phyloP scores from a whole-genome alignment of 2,329 filamentous ascomycete species.

The Stromatinia cepivora region DNA sequence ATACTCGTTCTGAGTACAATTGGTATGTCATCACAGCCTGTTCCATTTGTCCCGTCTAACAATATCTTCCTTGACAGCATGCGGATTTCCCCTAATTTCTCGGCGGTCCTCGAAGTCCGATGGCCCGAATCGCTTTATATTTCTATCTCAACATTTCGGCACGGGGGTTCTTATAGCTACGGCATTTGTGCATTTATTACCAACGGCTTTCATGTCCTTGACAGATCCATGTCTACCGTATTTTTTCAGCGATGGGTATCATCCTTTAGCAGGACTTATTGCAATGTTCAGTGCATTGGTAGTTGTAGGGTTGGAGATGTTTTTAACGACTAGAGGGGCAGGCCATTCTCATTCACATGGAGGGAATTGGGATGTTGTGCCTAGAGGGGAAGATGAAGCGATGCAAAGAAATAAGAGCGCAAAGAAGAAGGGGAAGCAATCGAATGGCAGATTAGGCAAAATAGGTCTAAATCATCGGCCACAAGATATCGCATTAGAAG shows the following conservation, averaged over 20 bases:
- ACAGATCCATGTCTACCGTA: conserved; percentile 68
- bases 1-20: conserved; percentile 56
- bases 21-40: conserved; percentile 39
- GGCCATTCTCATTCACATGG: conserved; percentile 60
- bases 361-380: conserved; percentile 36
- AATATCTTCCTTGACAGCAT: conserved; percentile 34
- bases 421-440: conserved; percentile 31
- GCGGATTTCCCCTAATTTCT: conserved; percentile 41
- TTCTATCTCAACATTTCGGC: conserved; percentile 67
- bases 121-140: conserved; percentile 45
- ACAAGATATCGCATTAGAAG: conserved; percentile 51
- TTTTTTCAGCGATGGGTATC: conserved; percentile 78
- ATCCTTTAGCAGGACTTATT: conserved; percentile 75
- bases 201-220: conserved; percentile 60
- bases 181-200: conserved; percentile 72
- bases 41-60: conserved; percentile 20
- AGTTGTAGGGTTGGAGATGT: conserved; percentile 85
- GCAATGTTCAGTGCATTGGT: conserved; percentile 80
- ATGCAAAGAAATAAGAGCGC: conserved; percentile 37
- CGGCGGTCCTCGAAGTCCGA: conserved; percentile 37
- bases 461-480: conserved; percentile 45
- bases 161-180: conserved; percentile 85
- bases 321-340: conserved; percentile 72
- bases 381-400: conserved; percentile 45
- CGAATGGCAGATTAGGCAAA: conserved; percentile 37